These are phyloP conservation scores for Backusella westeae DNA, from an alignment of 192 early-diverging fungal species.

Conservation along the genomic window DNA sequence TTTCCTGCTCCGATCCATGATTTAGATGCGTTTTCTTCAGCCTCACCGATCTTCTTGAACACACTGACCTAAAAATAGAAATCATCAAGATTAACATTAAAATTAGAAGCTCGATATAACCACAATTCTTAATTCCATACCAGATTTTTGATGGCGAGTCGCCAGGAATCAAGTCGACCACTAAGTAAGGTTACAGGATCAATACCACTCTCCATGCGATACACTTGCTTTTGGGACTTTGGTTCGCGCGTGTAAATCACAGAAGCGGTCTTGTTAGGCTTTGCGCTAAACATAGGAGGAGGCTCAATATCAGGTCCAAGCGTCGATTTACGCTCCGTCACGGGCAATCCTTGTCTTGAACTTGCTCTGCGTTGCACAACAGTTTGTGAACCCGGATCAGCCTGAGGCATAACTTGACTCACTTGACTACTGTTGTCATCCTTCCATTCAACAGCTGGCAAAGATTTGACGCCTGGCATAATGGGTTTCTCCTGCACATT, in stretches of 20 bases:
- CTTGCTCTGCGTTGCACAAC: background rate
- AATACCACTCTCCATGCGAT: constrained; percentile 29
- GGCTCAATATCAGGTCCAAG: constrained; percentile 10
- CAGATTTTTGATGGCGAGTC: constrained; percentile 25
- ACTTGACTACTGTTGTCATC: background rate
- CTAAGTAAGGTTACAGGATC: constrained; percentile 21
- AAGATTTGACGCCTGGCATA: constrained; percentile 6
- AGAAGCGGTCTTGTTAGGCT: constrained; percentile 5
- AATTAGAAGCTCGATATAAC: background rate
- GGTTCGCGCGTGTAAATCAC: background rate
- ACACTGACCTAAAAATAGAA: constrained; percentile 20
- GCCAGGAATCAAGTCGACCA: constrained; percentile 25
- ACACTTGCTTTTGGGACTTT: constrained; percentile 23
- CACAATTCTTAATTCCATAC: constrained; percentile 7
- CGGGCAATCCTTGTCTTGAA: constrained; percentile 13
- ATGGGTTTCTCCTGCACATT: background rate
- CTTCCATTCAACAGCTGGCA: background rate
- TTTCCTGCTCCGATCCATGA: constrained; percentile 14
- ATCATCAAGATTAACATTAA: background rate
- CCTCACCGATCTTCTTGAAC: constrained; percentile 27
- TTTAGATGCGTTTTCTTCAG: constrained; percentile 11
- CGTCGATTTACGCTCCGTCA: constrained; percentile 1
- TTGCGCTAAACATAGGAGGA: constrained; percentile 26
- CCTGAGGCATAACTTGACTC: background rate
- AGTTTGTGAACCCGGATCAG: background rate